phyloP scores from a whole-genome alignment of 768 basidiomycete species.

The Podaxis carcinomalis region DNA sequence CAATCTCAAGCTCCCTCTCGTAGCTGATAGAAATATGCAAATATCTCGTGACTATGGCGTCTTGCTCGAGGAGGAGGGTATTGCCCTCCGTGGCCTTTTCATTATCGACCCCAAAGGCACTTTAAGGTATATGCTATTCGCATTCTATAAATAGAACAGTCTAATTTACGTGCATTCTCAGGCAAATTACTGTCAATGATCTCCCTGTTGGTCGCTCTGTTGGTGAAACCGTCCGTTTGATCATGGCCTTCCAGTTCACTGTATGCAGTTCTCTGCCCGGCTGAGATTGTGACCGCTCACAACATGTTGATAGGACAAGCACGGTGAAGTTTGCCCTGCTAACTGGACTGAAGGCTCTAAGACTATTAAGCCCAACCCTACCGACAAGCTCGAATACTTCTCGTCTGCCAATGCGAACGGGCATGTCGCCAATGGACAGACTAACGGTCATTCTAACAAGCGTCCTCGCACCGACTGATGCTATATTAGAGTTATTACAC shows the following conservation, averaged over 20 bases:
- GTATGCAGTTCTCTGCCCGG: constrained; percentile 35
- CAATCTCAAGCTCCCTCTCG: constrained; percentile 76
- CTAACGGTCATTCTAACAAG: constrained; percentile 40
- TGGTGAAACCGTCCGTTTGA: constrained; percentile 85
- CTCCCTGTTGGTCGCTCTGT: constrained; percentile 94
- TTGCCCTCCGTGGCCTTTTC: constrained; percentile 84
- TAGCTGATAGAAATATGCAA: constrained; percentile 75
- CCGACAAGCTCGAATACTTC: constrained; percentile 75
- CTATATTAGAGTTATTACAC: neutral
- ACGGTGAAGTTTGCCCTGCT: constrained; percentile 91
- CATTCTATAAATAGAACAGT: constrained; percentile 1
- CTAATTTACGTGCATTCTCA: constrained; percentile 19
- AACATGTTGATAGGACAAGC: constrained; percentile 53
- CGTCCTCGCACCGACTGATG: constrained; percentile 51
- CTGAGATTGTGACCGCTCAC: neutral
- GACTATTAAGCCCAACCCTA: constrained; percentile 81
- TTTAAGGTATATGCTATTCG: constrained; percentile 40
- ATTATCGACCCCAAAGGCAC: constrained; percentile 83
- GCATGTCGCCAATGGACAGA: constrained; percentile 17
- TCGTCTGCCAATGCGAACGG: constrained; percentile 33
- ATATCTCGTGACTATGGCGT: constrained; percentile 87
- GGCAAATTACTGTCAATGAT: constrained; percentile 88
- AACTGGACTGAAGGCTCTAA: constrained; percentile 82
- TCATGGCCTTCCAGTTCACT: constrained; percentile 92
- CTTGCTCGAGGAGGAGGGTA: constrained; percentile 82